Conservation (phyloP, 306 rosid genomes). For the Castanea mollissima region DNA sequence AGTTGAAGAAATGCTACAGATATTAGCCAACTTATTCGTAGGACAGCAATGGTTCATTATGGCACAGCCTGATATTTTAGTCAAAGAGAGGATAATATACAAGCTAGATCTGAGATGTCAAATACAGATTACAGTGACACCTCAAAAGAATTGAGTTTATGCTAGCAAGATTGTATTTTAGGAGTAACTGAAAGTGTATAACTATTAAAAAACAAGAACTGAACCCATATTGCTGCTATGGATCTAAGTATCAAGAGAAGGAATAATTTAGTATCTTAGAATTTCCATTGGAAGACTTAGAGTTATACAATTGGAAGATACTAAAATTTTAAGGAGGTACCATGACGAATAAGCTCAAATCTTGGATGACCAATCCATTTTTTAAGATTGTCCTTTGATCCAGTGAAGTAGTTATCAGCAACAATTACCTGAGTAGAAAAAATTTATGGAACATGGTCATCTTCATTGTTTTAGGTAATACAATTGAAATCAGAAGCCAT, state of each 20-base stretch:
- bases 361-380: conserved; percentile 97
- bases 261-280: neutral
- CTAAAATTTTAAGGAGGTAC: conserved; percentile 38
- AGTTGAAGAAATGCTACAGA: neutral
- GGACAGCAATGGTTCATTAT: neutral
- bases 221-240: neutral
- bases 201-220: neutral
- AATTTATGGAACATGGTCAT: neutral
- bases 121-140: neutral
- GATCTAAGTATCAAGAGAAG: neutral
- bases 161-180: neutral
- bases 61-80: neutral
- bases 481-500: neutral
- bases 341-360: conserved; percentile 97
- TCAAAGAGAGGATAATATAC: conserved; percentile 7
- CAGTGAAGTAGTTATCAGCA: conserved; percentile 93
- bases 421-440: conserved; percentile 67
- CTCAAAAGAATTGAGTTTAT: neutral
- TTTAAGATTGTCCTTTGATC: conserved; percentile 85
- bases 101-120: conserved; percentile 10
- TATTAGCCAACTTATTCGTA: neutral
- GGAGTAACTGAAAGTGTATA: neutral
- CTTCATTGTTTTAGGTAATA: neutral
- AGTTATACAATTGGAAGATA: neutral
- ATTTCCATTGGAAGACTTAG: neutral